These are phyloP conservation scores for Coemansia sp. DNA, from an alignment of 192 early-diverging fungal genomes.

Conservation along the genomic window DNA sequence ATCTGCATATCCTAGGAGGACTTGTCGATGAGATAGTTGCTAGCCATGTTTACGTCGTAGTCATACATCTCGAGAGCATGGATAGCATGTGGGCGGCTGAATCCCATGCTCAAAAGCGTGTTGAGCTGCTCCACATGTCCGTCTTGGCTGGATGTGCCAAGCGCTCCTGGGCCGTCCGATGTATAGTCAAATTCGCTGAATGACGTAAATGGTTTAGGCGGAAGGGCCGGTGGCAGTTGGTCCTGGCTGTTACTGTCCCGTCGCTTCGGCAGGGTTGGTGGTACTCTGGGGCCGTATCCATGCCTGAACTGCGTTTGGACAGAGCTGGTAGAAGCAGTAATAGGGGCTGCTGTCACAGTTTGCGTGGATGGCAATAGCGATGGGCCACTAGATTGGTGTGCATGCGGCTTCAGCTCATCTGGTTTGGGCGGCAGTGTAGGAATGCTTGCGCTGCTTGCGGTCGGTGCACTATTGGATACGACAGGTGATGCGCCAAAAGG, in stretches of 20 bases:
- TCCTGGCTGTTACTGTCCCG: constrained; percentile 13
- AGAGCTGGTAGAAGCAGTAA: background rate
- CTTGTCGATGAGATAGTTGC: constrained; percentile 75
- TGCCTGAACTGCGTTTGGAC: background rate
- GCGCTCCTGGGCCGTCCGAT: constrained; percentile 22
- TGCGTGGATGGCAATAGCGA: background rate
- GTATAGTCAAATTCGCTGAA: constrained; percentile 55
- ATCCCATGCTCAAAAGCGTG: constrained; percentile 73
- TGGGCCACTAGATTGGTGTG: constrained; percentile 6
- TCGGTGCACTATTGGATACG: background rate
- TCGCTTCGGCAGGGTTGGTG: constrained; percentile 20
- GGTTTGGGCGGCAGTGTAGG: constrained; percentile 50
- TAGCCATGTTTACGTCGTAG: constrained; percentile 72
- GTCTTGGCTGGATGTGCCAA: constrained; percentile 10
- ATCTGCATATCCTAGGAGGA: constrained; percentile 3
- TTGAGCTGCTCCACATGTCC: constrained; percentile 56
- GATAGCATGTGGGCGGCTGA: constrained; percentile 66
- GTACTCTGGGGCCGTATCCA: constrained; percentile 6
- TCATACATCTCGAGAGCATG: constrained; percentile 72
- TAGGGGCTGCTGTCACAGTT: background rate
- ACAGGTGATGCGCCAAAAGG: constrained; percentile 22
- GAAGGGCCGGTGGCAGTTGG: constrained; percentile 33
- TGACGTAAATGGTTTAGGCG: constrained; percentile 50
- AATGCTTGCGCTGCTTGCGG: constrained; percentile 2
- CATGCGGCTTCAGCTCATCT: constrained; percentile 32